These are phyloP conservation scores for Wallacemonas sp. DNA, from an alignment of 208 protist species.

Conservation along the genomic window DNA sequence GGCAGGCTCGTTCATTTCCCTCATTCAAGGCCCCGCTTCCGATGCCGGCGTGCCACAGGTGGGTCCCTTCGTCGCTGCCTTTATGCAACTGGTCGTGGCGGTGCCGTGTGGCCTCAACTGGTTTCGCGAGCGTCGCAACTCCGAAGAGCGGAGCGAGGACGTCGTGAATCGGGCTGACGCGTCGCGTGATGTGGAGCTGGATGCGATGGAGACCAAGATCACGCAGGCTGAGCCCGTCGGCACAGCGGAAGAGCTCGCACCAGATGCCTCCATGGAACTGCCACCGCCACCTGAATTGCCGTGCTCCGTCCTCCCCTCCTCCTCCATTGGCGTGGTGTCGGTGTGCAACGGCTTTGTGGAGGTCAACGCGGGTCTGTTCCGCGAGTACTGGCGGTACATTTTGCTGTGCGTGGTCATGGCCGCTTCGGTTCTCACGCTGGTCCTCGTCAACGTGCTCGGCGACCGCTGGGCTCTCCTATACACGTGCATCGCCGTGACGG, in stretches of 20 bases:
- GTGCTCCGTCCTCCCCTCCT: too few relatives aligned
- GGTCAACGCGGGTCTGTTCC: slow-evolving; percentile 49
- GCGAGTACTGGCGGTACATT: slow-evolving; percentile 46
- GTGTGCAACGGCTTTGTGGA: too few relatives aligned
- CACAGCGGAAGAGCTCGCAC: slow-evolving; percentile 1
- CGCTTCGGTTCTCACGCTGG: slow-evolving; percentile 36
- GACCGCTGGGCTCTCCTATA: slow-evolving; percentile 34
- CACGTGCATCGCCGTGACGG: slow-evolving; percentile 34
- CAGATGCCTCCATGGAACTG: too few relatives aligned
- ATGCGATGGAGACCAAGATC: too few relatives aligned
- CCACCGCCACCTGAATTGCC: too few relatives aligned
- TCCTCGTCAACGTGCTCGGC: slow-evolving; percentile 40
- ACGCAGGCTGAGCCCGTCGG: neutral
- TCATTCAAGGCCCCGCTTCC: slow-evolving; percentile 54
- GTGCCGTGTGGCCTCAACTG: slow-evolving; percentile 67
- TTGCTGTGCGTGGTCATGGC: slow-evolving; percentile 58
- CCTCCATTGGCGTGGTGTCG: too few relatives aligned
- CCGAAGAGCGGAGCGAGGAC: slow-evolving; percentile 48
- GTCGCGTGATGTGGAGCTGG: too few relatives aligned
- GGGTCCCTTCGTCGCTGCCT: slow-evolving; percentile 52
- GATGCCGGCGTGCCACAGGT: slow-evolving; percentile 45
- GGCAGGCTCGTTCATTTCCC: slow-evolving; percentile 40
- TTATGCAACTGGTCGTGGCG: slow-evolving; percentile 43
- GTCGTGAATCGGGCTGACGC: too few relatives aligned
- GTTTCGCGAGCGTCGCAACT: slow-evolving; percentile 62